Evolutionary conservation across 768 basidiomycete species (phyloP), one percentile per base, ranked within the genome.

Genomic region (Galerina marginata): DNA sequence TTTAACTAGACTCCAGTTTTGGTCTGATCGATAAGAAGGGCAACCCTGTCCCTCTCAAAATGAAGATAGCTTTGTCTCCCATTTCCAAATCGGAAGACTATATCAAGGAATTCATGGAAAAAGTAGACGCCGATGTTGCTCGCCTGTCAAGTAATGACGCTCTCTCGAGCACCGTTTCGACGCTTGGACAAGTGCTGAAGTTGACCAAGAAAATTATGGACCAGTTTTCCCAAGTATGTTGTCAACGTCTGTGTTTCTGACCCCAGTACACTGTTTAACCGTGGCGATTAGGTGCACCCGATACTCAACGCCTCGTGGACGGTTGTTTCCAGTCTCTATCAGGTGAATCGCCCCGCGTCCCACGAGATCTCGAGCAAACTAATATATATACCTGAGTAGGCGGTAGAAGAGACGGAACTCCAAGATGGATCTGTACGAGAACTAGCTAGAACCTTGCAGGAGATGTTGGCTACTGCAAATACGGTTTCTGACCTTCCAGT

Each of bases 381-480:
- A 16, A 53, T 23, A 38, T 12, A 54, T 44, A 14, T 9, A 20
- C 20, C 20, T 20, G 20, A 20, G 1, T 9, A 54, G 39, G 12
- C 23, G 3, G 6, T 44, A 26, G 10, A 54, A 40, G 37, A 43
- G n/a, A 43, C 53, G 6, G 40, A 6, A 12, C 5, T 25, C 23
- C 16, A 42, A 25, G 40, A 54, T 16, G 25, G 44, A 44, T 38
- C 39, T 15, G 40, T 54, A 15, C 6, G 16, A 23, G 39, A 54
- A 3, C 40, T 54, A 0, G 53, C 53, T 5, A 25, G 29, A 15
- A 26, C 2, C 2, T 25, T 59, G 49, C 50, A 25, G 16, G 43
- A 59, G 33, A 53, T 59, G 52, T n/a, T 59, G n/a, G 58, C 26
- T 11, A 25, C 45, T 23, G 52, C 58, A 45, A 53, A 44, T 26